Conservation (phyloP, 139 green algal genomes). For the Yamagishiella unicocca region DNA sequence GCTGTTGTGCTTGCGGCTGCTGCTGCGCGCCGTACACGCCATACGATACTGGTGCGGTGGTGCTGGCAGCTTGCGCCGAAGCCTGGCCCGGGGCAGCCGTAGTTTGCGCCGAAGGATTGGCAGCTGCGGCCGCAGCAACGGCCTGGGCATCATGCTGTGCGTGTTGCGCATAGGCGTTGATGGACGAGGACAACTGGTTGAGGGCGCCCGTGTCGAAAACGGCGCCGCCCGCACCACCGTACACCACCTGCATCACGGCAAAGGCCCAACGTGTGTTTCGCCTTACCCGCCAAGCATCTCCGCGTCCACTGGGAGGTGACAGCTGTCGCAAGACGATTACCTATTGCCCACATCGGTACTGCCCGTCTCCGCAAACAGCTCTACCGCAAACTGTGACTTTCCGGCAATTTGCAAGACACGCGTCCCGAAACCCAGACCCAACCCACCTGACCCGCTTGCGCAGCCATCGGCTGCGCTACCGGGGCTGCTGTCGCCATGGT, state of each 20-base stretch:
- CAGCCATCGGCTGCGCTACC: not conserved
- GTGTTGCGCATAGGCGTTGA: not conserved
- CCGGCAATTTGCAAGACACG: too few relatives aligned
- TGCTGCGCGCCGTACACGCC: conserved; percentile 18
- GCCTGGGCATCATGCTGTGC: not conserved
- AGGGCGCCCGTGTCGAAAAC: conserved; percentile 8
- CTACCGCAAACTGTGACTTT: too few relatives aligned
- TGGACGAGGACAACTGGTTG: conserved; percentile 21
- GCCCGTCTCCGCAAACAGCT: too few relatives aligned
- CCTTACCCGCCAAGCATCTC: too few relatives aligned
- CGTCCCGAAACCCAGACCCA: too few relatives aligned
- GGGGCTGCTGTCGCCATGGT: not conserved
- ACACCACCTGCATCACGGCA: conserved; percentile 1
- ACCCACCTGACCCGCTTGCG: too few relatives aligned
- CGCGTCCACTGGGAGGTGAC: too few relatives aligned
- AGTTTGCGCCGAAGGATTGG: not conserved
- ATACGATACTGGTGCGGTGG: not conserved
- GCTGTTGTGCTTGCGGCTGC: not conserved
- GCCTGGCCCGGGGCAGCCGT: not conserved
- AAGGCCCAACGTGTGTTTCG: too few relatives aligned
- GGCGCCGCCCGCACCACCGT: not conserved
- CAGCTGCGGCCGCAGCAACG: not conserved
- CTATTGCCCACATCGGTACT: too few relatives aligned
- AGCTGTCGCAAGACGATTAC: too few relatives aligned
- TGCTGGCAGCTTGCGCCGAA: not conserved